Conservation (phyloP, 441 rosid genomes). For the Aquilaria agallochum region DNA sequence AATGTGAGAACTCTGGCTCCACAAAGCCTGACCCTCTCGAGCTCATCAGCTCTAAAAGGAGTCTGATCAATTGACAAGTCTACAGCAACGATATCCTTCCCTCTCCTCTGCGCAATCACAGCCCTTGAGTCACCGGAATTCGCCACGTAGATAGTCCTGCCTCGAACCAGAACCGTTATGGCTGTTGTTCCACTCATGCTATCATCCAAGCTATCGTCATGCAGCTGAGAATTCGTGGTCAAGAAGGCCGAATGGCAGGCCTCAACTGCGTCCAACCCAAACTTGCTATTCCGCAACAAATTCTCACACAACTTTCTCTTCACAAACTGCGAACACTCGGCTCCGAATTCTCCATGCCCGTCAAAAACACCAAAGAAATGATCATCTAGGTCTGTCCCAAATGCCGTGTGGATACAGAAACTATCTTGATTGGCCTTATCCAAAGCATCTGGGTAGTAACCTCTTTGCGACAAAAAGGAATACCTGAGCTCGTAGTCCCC, state of each 20-base stretch:
- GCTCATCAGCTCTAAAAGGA: constrained; percentile 83
- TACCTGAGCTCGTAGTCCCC: constrained; percentile 60
- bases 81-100: constrained; percentile 71
- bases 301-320: constrained; percentile 83
- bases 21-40: constrained; percentile 84
- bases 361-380: constrained; percentile 97
- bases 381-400: constrained; percentile 64
- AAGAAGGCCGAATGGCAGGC: constrained; percentile 73
- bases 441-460: constrained; percentile 92
- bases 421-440: constrained; percentile 99
- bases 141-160: constrained; percentile 74
- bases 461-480: constrained; percentile 89
- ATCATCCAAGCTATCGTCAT: constrained; percentile 77
- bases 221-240: constrained; percentile 72
- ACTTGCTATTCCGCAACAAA: constrained; percentile 62
- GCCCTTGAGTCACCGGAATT: constrained; percentile 97
- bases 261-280: constrained; percentile 72
- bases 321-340: constrained; percentile 91
- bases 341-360: constrained; percentile 97
- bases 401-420: constrained; percentile 92
- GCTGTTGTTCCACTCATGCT: constrained; percentile 99
- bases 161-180: constrained; percentile 86
- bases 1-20: constrained; percentile 96
- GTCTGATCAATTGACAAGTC: constrained; percentile 97
- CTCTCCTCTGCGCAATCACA: constrained; percentile 81